Evolutionary conservation across 1,284 basidiomycete genomes (phyloP).

Genomic region (Takashimella tepidaria): DNA sequence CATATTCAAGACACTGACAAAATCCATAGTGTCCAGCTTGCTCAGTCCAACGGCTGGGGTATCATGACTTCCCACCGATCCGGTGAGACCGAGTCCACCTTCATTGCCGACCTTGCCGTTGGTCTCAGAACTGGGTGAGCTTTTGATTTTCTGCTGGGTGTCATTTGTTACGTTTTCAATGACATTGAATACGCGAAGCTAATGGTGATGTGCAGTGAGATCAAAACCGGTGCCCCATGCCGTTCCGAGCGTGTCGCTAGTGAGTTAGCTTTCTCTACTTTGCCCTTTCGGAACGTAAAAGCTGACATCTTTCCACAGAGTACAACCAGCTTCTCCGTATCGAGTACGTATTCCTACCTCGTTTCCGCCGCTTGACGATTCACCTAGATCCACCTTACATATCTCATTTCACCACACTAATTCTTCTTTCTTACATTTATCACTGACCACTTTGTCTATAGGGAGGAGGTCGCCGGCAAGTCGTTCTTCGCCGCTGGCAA

Average conservation of each 20-base stretch:
- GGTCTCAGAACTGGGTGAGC: conserved; percentile 64
- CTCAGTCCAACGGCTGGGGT: conserved; percentile 96
- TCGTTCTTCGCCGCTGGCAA: conserved; percentile 69
- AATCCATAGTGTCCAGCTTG: conserved; percentile 73
- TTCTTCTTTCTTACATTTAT: conserved; percentile 1
- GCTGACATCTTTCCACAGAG: conserved; percentile 25
- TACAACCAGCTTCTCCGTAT: conserved; percentile 84
- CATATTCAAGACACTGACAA: too few species aligned
- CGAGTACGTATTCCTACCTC: conserved; percentile 71
- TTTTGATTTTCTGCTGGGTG: not conserved
- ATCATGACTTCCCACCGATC: conserved; percentile 99
- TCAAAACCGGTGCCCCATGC: conserved; percentile 97
- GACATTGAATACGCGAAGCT: conserved; percentile 1
- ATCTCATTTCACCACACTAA: too few species aligned
- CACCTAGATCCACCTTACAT: too few species aligned
- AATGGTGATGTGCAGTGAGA: conserved; percentile 61
- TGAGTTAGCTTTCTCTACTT: conserved; percentile 10
- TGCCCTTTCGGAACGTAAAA: not conserved
- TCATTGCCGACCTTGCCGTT: conserved; percentile 95
- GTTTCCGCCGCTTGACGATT: too few species aligned
- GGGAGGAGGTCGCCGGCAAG: conserved; percentile 66
- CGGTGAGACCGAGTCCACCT: conserved; percentile 92
- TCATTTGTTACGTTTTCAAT: not conserved
- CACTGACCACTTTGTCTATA: conserved; percentile 41
- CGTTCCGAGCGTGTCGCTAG: conserved; percentile 91